Conservation (phyloP, 805 yeast species). For the Schwanniomyces sp. region DNA sequence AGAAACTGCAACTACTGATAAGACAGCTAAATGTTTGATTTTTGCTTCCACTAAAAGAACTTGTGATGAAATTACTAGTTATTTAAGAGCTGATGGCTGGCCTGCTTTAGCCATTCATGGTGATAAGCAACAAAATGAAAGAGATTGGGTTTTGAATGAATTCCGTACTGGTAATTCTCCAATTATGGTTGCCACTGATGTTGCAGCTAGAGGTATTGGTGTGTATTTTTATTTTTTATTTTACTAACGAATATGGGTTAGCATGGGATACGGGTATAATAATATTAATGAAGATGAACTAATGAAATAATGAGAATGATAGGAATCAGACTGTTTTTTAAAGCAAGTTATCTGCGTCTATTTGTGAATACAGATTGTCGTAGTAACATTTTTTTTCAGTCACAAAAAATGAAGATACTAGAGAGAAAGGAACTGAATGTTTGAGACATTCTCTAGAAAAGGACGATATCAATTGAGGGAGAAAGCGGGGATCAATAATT, state of each 20-base stretch:
- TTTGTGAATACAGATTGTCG: background rate
- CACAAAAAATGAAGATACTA: constrained; percentile 1
- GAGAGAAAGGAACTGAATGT: constrained; percentile 1
- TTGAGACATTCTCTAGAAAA: constrained; percentile 1
- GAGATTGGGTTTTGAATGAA: constrained; percentile 97
- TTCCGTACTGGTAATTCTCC: constrained; percentile 92
- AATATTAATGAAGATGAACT: background rate
- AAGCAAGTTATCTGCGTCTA: background rate
- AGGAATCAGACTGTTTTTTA: constrained; percentile 5
- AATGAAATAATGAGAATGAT: background rate
- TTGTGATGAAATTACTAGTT: constrained; percentile 92
- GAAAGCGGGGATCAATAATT: constrained; percentile 2
- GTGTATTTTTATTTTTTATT: constrained; percentile 47
- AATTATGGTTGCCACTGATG: constrained; percentile 98
- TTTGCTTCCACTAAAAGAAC: constrained; percentile 97
- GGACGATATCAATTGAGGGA: constrained; percentile 1
- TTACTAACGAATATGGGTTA: constrained; percentile 7
- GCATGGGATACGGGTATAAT: constrained; percentile 6
- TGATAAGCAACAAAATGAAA: constrained; percentile 95
- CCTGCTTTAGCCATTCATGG: constrained; percentile 99
- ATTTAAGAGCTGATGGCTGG: constrained; percentile 95
- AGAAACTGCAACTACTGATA: constrained; percentile 71
- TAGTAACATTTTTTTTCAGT: constrained; percentile 1
- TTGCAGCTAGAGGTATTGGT: constrained; percentile 99
- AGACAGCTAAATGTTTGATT: constrained; percentile 75